Conservation (phyloP, 2,329 filamentous ascomycete genomes). For the Fusarium xylarioides region DNA sequence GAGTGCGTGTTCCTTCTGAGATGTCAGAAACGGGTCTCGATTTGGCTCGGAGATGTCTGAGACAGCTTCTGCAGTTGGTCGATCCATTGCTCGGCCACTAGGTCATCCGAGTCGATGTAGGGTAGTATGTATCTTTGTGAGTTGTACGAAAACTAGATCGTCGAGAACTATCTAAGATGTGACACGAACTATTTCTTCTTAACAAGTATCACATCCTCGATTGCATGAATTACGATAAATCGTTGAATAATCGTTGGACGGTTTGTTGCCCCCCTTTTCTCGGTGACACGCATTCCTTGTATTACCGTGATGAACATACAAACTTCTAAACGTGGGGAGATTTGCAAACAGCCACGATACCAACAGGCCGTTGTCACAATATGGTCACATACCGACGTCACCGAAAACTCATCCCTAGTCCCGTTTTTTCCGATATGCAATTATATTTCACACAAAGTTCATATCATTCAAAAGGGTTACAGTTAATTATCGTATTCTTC, state of each 20-base stretch:
- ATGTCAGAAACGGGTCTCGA: constrained; percentile 19
- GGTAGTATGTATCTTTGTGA: constrained; percentile 6
- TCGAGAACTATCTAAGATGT: background rate
- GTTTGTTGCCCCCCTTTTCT: constrained; percentile 19
- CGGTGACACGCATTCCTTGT: constrained; percentile 32
- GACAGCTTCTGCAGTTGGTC: constrained; percentile 6
- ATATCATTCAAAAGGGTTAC: background rate
- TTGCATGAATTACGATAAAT: background rate
- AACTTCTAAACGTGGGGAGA: constrained; percentile 9
- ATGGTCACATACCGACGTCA: constrained; percentile 27
- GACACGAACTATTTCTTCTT: constrained; percentile 1
- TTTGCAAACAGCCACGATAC: constrained; percentile 35
- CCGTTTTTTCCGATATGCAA: background rate
- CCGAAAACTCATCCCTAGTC: background rate
- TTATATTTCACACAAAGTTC: background rate
- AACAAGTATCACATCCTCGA: background rate
- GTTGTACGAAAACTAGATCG: background rate
- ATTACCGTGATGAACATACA: constrained; percentile 10
- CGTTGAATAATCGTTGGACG: background rate
- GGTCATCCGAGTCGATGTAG: constrained; percentile 21
- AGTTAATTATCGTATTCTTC: constrained; percentile 4
- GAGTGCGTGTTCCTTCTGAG: constrained; percentile 13
- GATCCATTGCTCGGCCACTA: constrained; percentile 5
- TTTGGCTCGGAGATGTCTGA: constrained; percentile 14
- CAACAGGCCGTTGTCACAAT: constrained; percentile 13